phyloP scores from a whole-genome alignment of 2,329 filamentous ascomycete species.

The Colletotrichum sp. region DNA sequence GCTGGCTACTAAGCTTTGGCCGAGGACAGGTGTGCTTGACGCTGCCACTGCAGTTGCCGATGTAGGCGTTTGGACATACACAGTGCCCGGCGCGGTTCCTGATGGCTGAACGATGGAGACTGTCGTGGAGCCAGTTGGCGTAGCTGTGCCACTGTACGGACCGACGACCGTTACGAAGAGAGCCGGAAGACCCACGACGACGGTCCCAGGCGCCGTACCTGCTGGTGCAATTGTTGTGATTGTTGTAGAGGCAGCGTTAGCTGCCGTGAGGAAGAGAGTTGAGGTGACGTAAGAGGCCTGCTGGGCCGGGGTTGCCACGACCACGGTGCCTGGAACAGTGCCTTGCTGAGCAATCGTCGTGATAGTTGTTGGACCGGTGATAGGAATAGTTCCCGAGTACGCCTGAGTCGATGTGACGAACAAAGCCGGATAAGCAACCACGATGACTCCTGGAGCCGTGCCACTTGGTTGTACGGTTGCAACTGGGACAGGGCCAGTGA shows the following conservation, averaged over 20 bases:
- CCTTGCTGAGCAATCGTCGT: background rate
- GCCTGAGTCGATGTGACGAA: constrained; percentile 8
- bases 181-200: background rate
- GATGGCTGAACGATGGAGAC: constrained; percentile 1
- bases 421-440: background rate
- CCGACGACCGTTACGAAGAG: background rate
- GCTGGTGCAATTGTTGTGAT: background rate
- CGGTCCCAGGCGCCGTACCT: background rate
- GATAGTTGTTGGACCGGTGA: background rate
- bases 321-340: background rate
- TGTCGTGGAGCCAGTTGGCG: background rate
- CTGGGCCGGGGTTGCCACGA: background rate
- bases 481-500: background rate
- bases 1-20: background rate
- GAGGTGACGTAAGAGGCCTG: background rate
- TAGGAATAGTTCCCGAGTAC: background rate
- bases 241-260: background rate
- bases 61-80: background rate
- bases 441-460: constrained; percentile 3
- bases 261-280: constrained; percentile 1
- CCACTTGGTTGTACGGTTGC: constrained; percentile 6
- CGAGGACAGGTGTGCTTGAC: background rate
- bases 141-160: background rate
- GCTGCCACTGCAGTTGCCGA: background rate
- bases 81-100: background rate